phyloP scores from a whole-genome alignment of 2,329 filamentous ascomycete genomes.

The Pestalotiopsis fici region DNA sequence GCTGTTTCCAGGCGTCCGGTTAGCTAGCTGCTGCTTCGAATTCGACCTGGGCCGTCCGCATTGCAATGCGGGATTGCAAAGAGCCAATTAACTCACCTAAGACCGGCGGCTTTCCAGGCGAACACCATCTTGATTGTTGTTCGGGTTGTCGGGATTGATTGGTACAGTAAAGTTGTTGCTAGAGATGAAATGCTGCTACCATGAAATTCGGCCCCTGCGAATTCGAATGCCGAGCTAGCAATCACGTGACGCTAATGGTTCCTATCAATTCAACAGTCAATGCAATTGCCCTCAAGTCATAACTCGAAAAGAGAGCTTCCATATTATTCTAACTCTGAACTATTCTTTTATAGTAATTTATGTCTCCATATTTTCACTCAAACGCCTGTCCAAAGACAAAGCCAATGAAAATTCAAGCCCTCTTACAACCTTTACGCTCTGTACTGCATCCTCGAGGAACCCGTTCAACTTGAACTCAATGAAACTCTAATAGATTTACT shows the following conservation, averaged over 20 bases:
- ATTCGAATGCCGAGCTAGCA: conserved; percentile 9
- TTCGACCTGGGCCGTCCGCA: conserved; percentile 13
- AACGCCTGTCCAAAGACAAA: neutral
- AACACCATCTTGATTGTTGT: conserved; percentile 78
- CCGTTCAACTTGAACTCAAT: neutral
- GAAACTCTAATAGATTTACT: conserved; percentile 42
- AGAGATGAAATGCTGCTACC: conserved; percentile 6
- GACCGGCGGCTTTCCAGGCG: conserved; percentile 97
- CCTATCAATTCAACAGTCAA: neutral
- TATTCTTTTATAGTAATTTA: neutral
- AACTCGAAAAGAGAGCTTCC: neutral
- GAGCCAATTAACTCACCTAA: conserved; percentile 70
- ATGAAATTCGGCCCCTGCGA: conserved; percentile 9
- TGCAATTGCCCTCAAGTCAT: neutral
- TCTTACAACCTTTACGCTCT: neutral
- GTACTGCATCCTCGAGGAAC: neutral
- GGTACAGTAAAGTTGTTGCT: conserved; percentile 28
- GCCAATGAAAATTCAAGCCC: neutral
- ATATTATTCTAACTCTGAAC: neutral
- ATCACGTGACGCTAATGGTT: conserved; percentile 5
- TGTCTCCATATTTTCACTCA: too few relatives aligned
- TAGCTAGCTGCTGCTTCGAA: conserved; percentile 31
- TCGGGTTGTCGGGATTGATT: conserved; percentile 30
- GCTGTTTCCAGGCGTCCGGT: conserved; percentile 54
- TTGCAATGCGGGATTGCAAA: conserved; percentile 8